A percentile compares a stretch with the other conserved stretches of the same genome.
These are phyloP conservation scores for Persicaria maculosa DNA, from an alignment of 148 eudicot species.

Conservation along the genomic window DNA sequence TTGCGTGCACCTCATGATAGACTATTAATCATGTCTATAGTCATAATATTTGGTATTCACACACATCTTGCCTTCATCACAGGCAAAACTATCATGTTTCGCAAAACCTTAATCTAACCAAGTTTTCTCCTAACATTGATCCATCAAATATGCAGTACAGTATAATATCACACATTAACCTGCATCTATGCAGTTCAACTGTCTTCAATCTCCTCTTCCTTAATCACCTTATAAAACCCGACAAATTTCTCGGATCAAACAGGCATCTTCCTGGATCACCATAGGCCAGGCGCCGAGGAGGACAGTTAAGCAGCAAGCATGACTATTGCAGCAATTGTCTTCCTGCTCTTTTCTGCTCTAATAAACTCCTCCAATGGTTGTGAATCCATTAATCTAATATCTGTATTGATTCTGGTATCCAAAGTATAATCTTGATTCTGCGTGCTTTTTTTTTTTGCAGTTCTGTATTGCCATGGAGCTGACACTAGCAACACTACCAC, in stretches of 20 bases:
- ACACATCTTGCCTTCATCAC: neutral
- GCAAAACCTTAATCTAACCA: neutral
- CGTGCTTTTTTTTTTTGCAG: neutral
- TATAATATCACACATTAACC: neutral
- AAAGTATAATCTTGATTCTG: neutral
- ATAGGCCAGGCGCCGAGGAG: neutral
- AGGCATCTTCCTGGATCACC: neutral
- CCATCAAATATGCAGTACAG: neutral
- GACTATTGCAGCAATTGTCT: neutral
- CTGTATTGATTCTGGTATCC: neutral
- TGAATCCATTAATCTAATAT: too few relatives aligned
- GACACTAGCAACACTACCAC: neutral
- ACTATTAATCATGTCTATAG: neutral
- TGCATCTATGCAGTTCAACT: neutral
- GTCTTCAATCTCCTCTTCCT: constrained; percentile 2
- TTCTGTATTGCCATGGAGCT: neutral
- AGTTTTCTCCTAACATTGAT: constrained; percentile 8
- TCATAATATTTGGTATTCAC: neutral
- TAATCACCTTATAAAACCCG: neutral
- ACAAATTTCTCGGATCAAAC: neutral
- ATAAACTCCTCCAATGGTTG: neutral
- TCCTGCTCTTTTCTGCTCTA: neutral
- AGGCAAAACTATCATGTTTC: neutral
- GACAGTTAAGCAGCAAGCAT: neutral
- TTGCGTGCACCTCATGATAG: neutral